phyloP scores from a whole-genome alignment of 495 filamentous ascomycete species.

The Lasiosphaeriaceae sp. region DNA sequence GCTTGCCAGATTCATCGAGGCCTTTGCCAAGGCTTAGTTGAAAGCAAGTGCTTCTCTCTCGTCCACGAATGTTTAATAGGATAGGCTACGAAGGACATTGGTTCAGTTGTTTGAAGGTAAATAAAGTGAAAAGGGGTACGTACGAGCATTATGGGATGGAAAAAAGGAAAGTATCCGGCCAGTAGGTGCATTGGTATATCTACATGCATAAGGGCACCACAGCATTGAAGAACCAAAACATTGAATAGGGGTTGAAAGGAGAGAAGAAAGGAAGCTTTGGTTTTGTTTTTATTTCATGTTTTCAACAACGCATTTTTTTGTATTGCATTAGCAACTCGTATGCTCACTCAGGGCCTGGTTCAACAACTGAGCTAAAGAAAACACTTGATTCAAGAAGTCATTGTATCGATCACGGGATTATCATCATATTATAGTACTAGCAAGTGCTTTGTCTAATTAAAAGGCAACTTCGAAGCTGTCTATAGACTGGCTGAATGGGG shows the following conservation, averaged over 20 bases:
- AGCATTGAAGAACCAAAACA: no score
- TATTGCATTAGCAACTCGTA: background rate
- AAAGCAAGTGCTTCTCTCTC: background rate
- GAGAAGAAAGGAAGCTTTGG: background rate
- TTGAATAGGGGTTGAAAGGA: background rate
- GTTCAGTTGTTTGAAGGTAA: no score
- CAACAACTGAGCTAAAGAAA: background rate
- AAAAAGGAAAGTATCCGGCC: no score
- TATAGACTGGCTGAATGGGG: no score
- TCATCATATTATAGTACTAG: no score
- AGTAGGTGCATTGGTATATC: no score
- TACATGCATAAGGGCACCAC: no score
- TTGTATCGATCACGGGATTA: no score
- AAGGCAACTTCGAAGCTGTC: no score
- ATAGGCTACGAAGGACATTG: background rate
- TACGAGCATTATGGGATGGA: no score
- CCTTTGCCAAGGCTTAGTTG: conserved; percentile 45
- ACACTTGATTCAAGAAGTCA: background rate
- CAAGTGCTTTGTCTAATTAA: background rate
- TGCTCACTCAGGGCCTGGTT: background rate
- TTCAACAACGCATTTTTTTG: background rate
- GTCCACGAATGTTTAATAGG: background rate
- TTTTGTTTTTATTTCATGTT: background rate
- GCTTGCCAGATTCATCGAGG: conserved; percentile 53
- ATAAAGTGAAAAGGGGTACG: no score